Percentiles rank a stretch among this genome's conserved stretches.
Conservation (phyloP, 768 basidiomycete genomes). For the Boletales sp. region DNA sequence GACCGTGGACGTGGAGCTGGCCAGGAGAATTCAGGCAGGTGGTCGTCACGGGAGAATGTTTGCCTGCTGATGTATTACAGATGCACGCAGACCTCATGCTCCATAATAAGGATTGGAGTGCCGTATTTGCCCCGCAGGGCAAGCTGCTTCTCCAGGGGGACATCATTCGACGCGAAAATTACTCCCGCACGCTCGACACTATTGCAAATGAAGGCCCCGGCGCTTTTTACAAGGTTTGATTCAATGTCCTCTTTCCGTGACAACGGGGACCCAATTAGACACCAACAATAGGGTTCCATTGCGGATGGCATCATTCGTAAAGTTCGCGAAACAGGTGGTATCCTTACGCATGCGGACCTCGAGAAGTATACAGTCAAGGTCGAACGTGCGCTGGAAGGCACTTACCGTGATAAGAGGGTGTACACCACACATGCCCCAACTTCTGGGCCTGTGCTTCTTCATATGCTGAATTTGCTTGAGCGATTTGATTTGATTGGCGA, state of each 20-base stretch:
- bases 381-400: conserved; percentile 70
- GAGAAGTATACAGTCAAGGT: conserved; percentile 66
- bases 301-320: conserved; percentile 77
- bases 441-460: conserved; percentile 84
- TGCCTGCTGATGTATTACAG: conserved; percentile 21
- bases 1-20: conserved; percentile 76
- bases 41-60: conserved; percentile 1
- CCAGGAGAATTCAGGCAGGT: conserved; percentile 63
- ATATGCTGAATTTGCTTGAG: conserved; percentile 90
- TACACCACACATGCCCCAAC: conserved; percentile 86
- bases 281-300: conserved; percentile 60
- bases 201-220: conserved; percentile 77
- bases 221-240: conserved; percentile 73
- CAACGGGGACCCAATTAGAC: conserved; percentile 10
- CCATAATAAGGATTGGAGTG: conserved; percentile 66
- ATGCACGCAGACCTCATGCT: conserved; percentile 56
- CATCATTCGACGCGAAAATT: conserved; percentile 63
- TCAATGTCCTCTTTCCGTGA: conserved; percentile 6
- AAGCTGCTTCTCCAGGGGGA: conserved; percentile 72
- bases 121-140: conserved; percentile 82
- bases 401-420: conserved; percentile 72
- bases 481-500: conserved; percentile 52
- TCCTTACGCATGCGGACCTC: conserved; percentile 74
- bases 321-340: conserved; percentile 68
- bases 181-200: conserved; percentile 68